Evolutionary conservation across 768 basidiomycete genomes (phyloP).

Genomic region (Russula brevipes): DNA sequence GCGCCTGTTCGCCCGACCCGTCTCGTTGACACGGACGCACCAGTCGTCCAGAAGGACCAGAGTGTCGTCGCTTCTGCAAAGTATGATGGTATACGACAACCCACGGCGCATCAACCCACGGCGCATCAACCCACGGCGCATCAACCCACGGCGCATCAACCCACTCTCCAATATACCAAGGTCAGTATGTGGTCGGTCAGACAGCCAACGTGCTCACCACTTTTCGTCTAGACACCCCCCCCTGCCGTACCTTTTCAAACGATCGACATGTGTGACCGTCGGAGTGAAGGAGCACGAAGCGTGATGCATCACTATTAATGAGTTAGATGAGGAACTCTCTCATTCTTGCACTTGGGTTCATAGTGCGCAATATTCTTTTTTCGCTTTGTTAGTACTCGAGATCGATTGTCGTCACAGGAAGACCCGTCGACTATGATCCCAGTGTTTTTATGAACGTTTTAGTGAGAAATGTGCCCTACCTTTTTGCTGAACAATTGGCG

Average conservation of each 20-base stretch:
- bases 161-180: not conserved
- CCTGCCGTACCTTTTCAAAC: not conserved
- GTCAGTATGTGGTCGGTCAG: not conserved
- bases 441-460: not conserved
- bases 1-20: not conserved
- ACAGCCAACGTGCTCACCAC: not conserved
- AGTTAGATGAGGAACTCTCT: not conserved
- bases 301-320: not conserved
- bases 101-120: not conserved
- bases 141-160: not conserved
- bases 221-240: not conserved
- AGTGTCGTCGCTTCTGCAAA: slow-evolving; percentile 4
- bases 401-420: not conserved
- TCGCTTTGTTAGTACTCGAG: not conserved
- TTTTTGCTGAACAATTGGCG: not conserved
- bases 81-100: slow-evolving; percentile 8
- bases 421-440: not conserved
- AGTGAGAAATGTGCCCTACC: not conserved
- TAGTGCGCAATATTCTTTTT: not conserved
- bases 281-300: not conserved
- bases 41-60: not conserved
- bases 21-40: not conserved
- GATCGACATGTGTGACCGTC: not conserved
- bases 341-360: not conserved
- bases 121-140: too few relatives aligned